Evolutionary conservation across 352 stramenopile species (phyloP), one percentile per base, ranked within the genome.

Genomic region (Phytophthora melonis): DNA sequence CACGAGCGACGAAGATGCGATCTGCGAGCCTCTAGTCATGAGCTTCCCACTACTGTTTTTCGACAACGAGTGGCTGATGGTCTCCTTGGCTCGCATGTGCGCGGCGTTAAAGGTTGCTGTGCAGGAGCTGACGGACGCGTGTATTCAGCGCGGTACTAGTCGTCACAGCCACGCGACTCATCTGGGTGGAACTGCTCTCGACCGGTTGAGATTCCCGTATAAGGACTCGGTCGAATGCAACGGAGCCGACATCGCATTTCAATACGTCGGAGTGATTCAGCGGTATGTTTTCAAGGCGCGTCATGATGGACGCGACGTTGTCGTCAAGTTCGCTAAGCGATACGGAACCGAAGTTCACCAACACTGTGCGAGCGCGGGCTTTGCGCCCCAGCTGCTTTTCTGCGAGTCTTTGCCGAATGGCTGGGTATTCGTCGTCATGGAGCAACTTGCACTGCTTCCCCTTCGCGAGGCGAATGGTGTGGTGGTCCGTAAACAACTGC

Each of bases 351-450:
- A 74, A 53, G 68, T 67, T 21, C 72, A 79, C 19, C 23, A 69
- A 34, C 73, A 72, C 23, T 78, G 66, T 64, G 52, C 66, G 41
- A 54, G 23, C 16, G 36, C 45, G 8, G 66, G 66, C 36, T 71
- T 78, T 63, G 71, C 66, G 47, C 66, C 45, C 18, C 39, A n/a
- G 14, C 39, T 78, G 32, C 54, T 79, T 11, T 74, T 52, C 52
- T 73, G 47, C 18, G 71, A 78, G 58, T 18, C 25, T 3, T 56
- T 75, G 27, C 54, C 59, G 16, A 74, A 39, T 63, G 75, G 68
- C 34, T 80, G 72, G 67, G 21, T 64, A 41, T 72, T 78, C 30
- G n/a, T 79, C 53, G 72, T 82, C 16, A 79, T 79, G 71, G 69
- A 80, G 52, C 30, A 50, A 36, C 25, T 72, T 66, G n/a, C 21